Conservation (phyloP, 805 yeast species). For the Zygosaccharomyces bisporus region DNA sequence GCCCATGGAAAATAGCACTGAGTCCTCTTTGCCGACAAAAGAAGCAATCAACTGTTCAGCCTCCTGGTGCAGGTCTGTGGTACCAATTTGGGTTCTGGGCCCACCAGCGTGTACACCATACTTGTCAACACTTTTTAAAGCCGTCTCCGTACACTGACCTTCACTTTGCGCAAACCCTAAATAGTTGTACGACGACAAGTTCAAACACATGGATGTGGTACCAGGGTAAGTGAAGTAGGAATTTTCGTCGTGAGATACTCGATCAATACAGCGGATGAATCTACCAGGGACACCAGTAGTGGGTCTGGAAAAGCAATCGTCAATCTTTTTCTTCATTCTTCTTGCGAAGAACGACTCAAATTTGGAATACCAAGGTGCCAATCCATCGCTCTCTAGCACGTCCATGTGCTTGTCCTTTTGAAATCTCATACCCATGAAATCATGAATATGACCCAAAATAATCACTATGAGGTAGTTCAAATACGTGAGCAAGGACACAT, state of each 20-base stretch:
- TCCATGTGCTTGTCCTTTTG: slow-evolving; percentile 61
- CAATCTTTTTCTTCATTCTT: slow-evolving; percentile 83
- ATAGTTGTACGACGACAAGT: slow-evolving; percentile 87
- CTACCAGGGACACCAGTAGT: slow-evolving; percentile 98
- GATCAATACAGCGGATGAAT: slow-evolving; percentile 73
- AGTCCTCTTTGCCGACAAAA: slow-evolving; percentile 87
- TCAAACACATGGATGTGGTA: slow-evolving; percentile 69
- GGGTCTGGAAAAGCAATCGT: slow-evolving; percentile 93
- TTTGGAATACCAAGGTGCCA: slow-evolving; percentile 93
- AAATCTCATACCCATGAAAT: slow-evolving; percentile 76
- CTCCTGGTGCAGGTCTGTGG: slow-evolving; percentile 64
- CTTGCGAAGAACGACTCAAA: slow-evolving; percentile 93
- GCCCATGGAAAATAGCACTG: slow-evolving; percentile 87
- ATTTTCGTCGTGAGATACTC: slow-evolving; percentile 64
- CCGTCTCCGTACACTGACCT: slow-evolving; percentile 83
- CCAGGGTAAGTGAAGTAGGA: slow-evolving; percentile 72
- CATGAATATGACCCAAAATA: slow-evolving; percentile 85
- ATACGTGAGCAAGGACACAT: slow-evolving; percentile 75
- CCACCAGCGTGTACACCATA: slow-evolving; percentile 80
- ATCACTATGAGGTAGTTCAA: slow-evolving; percentile 79
- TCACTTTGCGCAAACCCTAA: slow-evolving; percentile 95
- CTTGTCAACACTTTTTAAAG: slow-evolving; percentile 57
- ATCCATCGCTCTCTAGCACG: slow-evolving; percentile 75
- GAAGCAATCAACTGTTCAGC: slow-evolving; percentile 78
- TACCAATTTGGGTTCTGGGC: slow-evolving; percentile 70